Evolutionary conservation across 768 basidiomycete genomes (phyloP), one percentile per base, ranked within the genome.

Genomic region (Phylloporus arenicola): DNA sequence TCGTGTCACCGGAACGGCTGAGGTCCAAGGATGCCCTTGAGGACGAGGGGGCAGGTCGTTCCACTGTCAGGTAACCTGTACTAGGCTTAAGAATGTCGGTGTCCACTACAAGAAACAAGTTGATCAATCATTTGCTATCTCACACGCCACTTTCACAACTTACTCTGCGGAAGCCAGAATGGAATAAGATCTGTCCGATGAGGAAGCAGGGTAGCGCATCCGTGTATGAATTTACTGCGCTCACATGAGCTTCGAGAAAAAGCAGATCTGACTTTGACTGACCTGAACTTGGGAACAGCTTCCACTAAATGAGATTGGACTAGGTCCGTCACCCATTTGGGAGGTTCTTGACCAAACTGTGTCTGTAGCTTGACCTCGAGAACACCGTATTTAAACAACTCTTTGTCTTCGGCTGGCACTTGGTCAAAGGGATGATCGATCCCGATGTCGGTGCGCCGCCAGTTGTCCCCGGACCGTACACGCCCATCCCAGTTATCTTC

Each of bases 281-380:
- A 79, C 89, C 86, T 88, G 77, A 98, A 98, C 72, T 98, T 98
- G 30, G 96, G 96, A 1, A 99, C 92, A 12, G 94, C 92, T 68
- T 97, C 96, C 16, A 98, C 95, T 6, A 98, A 72, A 69, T 98
- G 92, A 25, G 89, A 92, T 59, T 87, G 83, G 20, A 98, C 92
- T n/a, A 99, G 81, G 48, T 98, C 95, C 6, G 84, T 83, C 16
- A 98, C 92, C 96, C 96, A 99, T 63, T 86, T 75, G 1, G 95
- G 95, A 4, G 96, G 94, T 65, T 96, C 82, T 66, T 97, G 94
- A 0, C 96, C 96, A 53, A 86, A 77, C 62, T 97, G 93, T 2
- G 94, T 98, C 70, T 98, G 94, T 22, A 98, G 72, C 72, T 99
- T 99, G 61, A 99, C 93, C 69, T 99, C 96, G 6, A 99, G 74